Base-by-base conservation (phyloP, 805 yeast genomes). In the Candida dajiaensis region DNA sequence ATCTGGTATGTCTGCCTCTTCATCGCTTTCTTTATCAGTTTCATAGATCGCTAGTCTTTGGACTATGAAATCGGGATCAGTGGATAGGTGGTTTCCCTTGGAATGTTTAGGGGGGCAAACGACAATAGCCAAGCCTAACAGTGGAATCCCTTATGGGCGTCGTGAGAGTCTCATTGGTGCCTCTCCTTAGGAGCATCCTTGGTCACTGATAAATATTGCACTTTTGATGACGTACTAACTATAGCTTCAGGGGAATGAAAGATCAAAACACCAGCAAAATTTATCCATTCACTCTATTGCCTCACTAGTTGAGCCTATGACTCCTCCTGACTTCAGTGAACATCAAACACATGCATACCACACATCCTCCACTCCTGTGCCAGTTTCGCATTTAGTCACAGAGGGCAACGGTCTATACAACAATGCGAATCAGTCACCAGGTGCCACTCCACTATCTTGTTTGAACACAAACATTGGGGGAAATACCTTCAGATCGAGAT, bases 281-380 rank as follows among this genome's bases (percentile, higher is more conserved):
- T 46, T 52, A 2, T 59, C 64, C 9, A 53, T 58, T 53, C 71
- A 73, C 52, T 71, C 75, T 13, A 57, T 70, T 39, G 61, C 62
- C 21, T 73, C 79, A 20, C 49, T 76, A 35, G 67, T 73, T 23
- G 81, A 76, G 53, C 81, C 81, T 9, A 64, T 76, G 37, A 76
- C 81, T 3, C 81, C 81, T 3, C 78, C 80, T 50, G 69, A 54
- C 28, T 49, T 58, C 25, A 56, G 61, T 22, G 63, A 61, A 33
- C 46, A 43, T 35, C 53, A 41, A 6, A 16, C 20, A 2, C 46
- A 50, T 51, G 19, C 31, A 43, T 55, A 54, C 35, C 59, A 56
- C 39, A 62, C 58, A 44, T 37, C 39, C 40, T 15, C 29, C 22
- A 22, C 49, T 23, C 20, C 29, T 42, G 23, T 47, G 23, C 33